Base-by-base conservation (phyloP, 2,329 filamentous ascomycete species). In the Ophiostoma himal-ulmi region DNA sequence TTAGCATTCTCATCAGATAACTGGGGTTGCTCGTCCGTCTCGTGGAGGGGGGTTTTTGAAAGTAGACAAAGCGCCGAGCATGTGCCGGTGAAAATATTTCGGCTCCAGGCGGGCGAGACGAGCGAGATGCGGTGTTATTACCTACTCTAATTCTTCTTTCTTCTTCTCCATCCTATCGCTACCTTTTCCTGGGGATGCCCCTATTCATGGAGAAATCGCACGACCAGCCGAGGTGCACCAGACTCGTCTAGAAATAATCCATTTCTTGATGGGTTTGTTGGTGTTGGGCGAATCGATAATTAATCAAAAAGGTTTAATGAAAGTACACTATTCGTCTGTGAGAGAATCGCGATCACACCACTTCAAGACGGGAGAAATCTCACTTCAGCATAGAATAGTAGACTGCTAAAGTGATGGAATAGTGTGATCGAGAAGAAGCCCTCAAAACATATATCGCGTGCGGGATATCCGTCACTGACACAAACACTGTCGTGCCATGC, bases 41-140 rank as follows among this genome's bases (percentile, higher is more conserved):
- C 54, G 54, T 60, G 54, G 54, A 60, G 22, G 57, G 57, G 30
- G 57, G 57, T 62, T 22, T 57, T 57, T 62, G 57, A 34, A 34
- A 34, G 26, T 62, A 62, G 57, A 62, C 34, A 62, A 62, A 62
- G 26, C 57, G 57, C 57, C 57, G 57, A 62, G 57, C 57, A 62
- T 62, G 26, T 62, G 57, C 57, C 26, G 57, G 57, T 62, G 57
- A 62, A 62, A 62, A 62, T 34, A 62, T 62, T 62, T 62, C 26
- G 57, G 26, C 22, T 62, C 26, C 26, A 57, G 52, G 3, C 8
- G 11, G 17, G 26, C 26, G 26, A 22, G 6, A 26, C 30, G 26
- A 60, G 26, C 57, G 57, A 57, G n/a, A 57, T 34, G 26, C 22
- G 57, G 22, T 8, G 26, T 62, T 30, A 20, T 62, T 17, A 26